Evolutionary conservation across 169 alveolate species (phyloP).

Genomic region (Plasmodium fragile): DNA sequence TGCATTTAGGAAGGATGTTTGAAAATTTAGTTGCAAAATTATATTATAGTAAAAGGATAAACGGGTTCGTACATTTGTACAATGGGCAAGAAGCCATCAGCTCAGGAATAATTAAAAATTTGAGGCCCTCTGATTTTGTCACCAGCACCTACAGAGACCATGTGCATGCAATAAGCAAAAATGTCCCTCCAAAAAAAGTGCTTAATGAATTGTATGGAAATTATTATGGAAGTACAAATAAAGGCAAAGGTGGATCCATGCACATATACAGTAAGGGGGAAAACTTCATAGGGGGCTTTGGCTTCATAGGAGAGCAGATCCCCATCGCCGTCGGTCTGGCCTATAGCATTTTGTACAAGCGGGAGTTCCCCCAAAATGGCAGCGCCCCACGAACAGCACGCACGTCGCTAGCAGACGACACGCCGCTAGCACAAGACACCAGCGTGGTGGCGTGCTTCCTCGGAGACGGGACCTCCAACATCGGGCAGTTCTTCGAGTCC

Average conservation of each 20-base stretch:
- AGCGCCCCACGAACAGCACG: not conserved
- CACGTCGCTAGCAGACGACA: too few relatives aligned
- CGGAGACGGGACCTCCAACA: conserved; percentile 94
- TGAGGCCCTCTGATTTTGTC: conserved; percentile 87
- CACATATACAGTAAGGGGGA: conserved; percentile 88
- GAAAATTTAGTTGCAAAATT: conserved; percentile 91
- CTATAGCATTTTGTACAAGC: conserved; percentile 77
- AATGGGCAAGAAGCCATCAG: conserved; percentile 92
- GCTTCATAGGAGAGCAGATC: conserved; percentile 91
- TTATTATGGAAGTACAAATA: conserved; percentile 87
- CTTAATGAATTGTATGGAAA: conserved; percentile 92
- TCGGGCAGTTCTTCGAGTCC: conserved; percentile 92
- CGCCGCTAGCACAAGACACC: too few relatives aligned
- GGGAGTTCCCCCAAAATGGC: conserved; percentile 21
- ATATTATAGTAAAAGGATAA: conserved; percentile 87
- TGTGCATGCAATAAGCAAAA: conserved; percentile 89
- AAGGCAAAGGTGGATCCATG: conserved; percentile 94
- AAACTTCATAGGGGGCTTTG: conserved; percentile 92
- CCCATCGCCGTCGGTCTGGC: conserved; percentile 85
- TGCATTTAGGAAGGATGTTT: conserved; percentile 87
- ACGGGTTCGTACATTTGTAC: conserved; percentile 92
- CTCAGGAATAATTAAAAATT: conserved; percentile 89
- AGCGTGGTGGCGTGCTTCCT: conserved; percentile 89
- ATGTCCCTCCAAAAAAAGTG: conserved; percentile 87
- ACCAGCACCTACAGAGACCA: conserved; percentile 93